phyloP scores from a whole-genome alignment of 2,329 filamentous ascomycete genomes.

The Passalora sequoiae region DNA sequence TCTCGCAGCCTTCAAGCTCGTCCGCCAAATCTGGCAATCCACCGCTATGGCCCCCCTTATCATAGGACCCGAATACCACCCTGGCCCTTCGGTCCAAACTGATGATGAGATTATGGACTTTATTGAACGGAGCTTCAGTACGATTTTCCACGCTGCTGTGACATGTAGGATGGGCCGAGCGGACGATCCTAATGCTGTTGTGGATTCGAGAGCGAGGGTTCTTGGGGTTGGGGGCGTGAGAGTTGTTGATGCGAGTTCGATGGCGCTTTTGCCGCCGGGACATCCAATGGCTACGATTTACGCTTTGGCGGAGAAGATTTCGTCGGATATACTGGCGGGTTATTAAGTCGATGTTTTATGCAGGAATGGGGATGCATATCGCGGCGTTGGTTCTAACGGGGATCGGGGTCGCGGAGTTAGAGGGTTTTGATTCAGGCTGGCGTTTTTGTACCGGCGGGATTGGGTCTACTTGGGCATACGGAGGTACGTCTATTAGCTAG shows the following conservation, averaged over 20 bases:
- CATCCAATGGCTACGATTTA: constrained; percentile 7
- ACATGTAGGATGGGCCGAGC: constrained; percentile 14
- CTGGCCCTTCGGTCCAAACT: constrained; percentile 6
- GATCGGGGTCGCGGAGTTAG: no score
- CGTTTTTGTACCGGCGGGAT: no score
- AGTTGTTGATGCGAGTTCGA: constrained; percentile 16
- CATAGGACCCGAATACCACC: constrained; percentile 11
- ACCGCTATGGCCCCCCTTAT: constrained; percentile 4
- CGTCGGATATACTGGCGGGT: background rate
- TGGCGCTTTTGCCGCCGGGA: background rate
- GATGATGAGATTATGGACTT: constrained; percentile 10
- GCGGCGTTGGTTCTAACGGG: no score
- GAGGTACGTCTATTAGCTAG: no score
- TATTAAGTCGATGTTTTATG: background rate
- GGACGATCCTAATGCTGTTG: constrained; percentile 15
- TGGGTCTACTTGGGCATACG: no score
- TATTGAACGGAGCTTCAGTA: constrained; percentile 1
- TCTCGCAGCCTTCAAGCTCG: constrained; percentile 17
- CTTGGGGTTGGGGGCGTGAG: constrained; percentile 21
- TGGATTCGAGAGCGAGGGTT: constrained; percentile 16
- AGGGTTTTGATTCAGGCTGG: no score
- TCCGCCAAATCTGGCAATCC: constrained; percentile 9
- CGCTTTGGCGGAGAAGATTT: constrained; percentile 6
- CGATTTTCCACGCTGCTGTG: constrained; percentile 3
- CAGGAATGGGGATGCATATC: no score